Conservation (phyloP, 2,329 filamentous ascomycete genomes). For the Aureobasidium sp. region DNA sequence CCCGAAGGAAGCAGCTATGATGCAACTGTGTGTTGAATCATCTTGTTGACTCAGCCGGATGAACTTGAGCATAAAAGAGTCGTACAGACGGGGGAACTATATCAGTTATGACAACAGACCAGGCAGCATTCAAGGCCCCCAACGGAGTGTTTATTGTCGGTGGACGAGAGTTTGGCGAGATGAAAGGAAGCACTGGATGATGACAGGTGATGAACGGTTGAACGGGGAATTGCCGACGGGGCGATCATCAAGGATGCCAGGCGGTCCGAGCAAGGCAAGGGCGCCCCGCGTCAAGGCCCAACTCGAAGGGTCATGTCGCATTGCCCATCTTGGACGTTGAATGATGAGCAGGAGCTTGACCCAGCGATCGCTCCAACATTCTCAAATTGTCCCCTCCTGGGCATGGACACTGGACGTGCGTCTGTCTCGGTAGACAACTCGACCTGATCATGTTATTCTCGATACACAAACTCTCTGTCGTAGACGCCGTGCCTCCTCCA, state of each 20-base stretch:
- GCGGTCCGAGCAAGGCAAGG: no score
- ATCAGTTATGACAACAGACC: neutral
- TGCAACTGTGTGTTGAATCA: neutral
- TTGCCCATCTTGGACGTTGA: neutral
- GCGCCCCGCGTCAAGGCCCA: neutral
- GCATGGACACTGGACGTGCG: slow-evolving; percentile 2
- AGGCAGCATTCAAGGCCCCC: neutral
- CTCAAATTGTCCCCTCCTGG: neutral
- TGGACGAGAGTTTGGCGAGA: neutral
- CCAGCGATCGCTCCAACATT: neutral
- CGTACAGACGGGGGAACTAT: neutral
- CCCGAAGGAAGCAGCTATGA: neutral
- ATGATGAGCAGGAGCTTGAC: neutral
- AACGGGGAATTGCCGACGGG: neutral
- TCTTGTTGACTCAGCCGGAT: neutral
- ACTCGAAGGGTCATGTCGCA: neutral
- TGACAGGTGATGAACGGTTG: neutral
- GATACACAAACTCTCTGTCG: neutral
- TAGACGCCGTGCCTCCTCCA: neutral
- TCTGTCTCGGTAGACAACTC: neutral
- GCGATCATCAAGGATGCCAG: no score
- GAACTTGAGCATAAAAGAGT: neutral
- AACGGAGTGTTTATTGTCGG: neutral
- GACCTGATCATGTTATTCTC: slow-evolving; percentile 4
- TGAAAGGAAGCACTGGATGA: neutral